Evolutionary conservation across 352 stramenopile species (phyloP).

Genomic region (Phytophthora macrochlamydospora): DNA sequence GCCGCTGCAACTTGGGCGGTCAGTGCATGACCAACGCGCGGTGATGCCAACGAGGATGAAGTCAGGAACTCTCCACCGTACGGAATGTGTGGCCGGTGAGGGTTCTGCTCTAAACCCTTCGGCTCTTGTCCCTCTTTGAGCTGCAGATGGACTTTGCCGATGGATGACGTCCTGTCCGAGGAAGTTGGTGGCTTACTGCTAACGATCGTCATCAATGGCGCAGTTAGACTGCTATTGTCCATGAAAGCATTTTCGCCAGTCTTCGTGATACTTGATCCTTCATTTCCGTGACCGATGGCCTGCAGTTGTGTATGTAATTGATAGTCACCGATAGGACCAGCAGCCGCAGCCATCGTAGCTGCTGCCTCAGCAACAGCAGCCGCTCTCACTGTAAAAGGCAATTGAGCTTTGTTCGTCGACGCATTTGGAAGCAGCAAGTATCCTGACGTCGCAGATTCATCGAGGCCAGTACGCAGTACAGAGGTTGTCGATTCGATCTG

Average conservation of each 20-base stretch:
- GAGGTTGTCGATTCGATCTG: conserved; percentile 23
- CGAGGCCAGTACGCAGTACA: conserved; percentile 9
- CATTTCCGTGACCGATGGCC: conserved; percentile 6
- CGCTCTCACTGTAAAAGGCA: conserved; percentile 31
- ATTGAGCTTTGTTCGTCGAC: background rate
- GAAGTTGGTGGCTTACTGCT: conserved; percentile 23
- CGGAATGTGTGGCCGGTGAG: conserved; percentile 17
- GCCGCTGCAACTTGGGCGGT: conserved; percentile 12
- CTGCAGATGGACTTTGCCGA: conserved; percentile 25
- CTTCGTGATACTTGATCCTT: conserved; percentile 7
- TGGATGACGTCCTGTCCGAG: conserved; percentile 11
- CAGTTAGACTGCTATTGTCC: conserved; percentile 35
- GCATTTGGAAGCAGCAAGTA: conserved; percentile 16
- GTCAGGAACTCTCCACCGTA: conserved; percentile 9
- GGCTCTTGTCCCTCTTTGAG: conserved; percentile 9
- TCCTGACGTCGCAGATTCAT: conserved; percentile 17
- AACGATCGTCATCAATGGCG: conserved; percentile 32
- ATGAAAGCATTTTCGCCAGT: conserved; percentile 20
- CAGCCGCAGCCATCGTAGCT: conserved; percentile 21
- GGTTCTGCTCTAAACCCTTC: background rate
- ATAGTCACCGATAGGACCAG: conserved; percentile 7
- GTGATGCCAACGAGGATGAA: conserved; percentile 15
- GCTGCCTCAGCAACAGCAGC: conserved; percentile 29
- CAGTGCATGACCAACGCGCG: conserved; percentile 16
- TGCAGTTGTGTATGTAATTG: conserved; percentile 3